Evolutionary conservation across 2,329 filamentous ascomycete species (phyloP).

Genomic region (Apiospora hydei): DNA sequence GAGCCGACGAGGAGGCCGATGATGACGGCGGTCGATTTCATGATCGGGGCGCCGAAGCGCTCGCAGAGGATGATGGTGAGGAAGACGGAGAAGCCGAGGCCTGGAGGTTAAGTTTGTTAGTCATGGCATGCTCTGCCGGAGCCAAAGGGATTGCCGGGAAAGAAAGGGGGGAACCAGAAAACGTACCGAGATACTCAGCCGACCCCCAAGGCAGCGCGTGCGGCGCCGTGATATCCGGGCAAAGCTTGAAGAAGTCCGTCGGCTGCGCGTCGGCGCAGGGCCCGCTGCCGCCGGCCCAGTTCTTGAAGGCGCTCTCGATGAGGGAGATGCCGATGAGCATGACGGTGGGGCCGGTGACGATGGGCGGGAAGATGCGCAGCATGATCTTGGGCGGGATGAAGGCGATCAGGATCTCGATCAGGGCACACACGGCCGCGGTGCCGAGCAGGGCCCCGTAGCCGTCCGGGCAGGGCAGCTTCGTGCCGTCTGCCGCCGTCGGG

Average conservation of each 20-base stretch:
- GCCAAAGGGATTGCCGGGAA: too few relatives aligned
- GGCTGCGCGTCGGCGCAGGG: slow-evolving; percentile 58
- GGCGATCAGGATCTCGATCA: slow-evolving; percentile 76
- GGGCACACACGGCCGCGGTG: slow-evolving; percentile 69
- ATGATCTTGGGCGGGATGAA: slow-evolving; percentile 75
- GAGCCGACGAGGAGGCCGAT: slow-evolving; percentile 78
- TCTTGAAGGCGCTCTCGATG: slow-evolving; percentile 74
- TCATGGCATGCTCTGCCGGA: background rate
- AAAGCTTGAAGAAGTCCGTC: slow-evolving; percentile 65
- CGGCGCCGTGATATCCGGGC: slow-evolving; percentile 72
- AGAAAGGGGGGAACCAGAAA: background rate
- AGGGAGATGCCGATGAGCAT: slow-evolving; percentile 76
- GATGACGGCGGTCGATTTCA: slow-evolving; percentile 82
- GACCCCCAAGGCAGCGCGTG: slow-evolving; percentile 80
- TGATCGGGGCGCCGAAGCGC: slow-evolving; percentile 81
- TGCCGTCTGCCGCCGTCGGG: slow-evolving; percentile 65
- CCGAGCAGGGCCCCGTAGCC: slow-evolving; percentile 80
- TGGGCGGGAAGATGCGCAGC: slow-evolving; percentile 78
- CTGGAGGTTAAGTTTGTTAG: slow-evolving; percentile 27
- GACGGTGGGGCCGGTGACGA: slow-evolving; percentile 79
- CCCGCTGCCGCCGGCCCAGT: slow-evolving; percentile 81
- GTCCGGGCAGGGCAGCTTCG: slow-evolving; percentile 74
- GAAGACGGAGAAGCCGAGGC: slow-evolving; percentile 81
- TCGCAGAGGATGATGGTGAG: slow-evolving; percentile 81
- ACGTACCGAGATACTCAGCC: slow-evolving; percentile 73